Evolutionary conservation across 805 yeast genomes (phyloP).

Genomic region (Ogataea populi-albae): DNA sequence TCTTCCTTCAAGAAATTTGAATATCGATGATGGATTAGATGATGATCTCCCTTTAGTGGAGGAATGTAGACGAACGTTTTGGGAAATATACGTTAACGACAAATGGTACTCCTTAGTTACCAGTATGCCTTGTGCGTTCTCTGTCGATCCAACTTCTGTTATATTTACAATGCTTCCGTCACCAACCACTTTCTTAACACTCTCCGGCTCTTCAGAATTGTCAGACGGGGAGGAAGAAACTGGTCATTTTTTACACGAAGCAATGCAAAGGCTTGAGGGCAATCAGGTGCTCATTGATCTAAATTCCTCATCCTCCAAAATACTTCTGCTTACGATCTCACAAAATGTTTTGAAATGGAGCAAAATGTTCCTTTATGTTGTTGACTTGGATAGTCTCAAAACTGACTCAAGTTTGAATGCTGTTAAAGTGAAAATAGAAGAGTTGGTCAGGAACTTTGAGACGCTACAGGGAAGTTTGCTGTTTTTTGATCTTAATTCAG

Average conservation of each 20-base stretch:
- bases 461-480: slow-evolving; percentile 28
- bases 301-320: slow-evolving; percentile 24
- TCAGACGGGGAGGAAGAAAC: slow-evolving; percentile 2
- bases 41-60: slow-evolving; percentile 25
- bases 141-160: slow-evolving; percentile 25
- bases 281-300: slow-evolving; percentile 29
- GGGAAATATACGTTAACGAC: slow-evolving; percentile 31
- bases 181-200: slow-evolving; percentile 25
- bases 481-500: slow-evolving; percentile 26
- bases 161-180: slow-evolving; percentile 32
- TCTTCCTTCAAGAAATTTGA: not conserved
- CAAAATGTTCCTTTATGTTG: slow-evolving; percentile 29
- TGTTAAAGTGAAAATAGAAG: slow-evolving; percentile 25
- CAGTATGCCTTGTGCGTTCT: slow-evolving; percentile 30
- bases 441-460: slow-evolving; percentile 26
- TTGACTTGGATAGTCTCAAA: slow-evolving; percentile 26
- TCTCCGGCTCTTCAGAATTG: slow-evolving; percentile 4
- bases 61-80: slow-evolving; percentile 31
- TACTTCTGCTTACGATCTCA: slow-evolving; percentile 27
- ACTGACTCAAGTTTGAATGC: slow-evolving; percentile 16
- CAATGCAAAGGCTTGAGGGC: slow-evolving; percentile 28
- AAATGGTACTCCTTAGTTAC: slow-evolving; percentile 33
- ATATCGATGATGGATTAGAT: slow-evolving; percentile 24
- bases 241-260: slow-evolving; percentile 28
- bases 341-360: slow-evolving; percentile 34